phyloP scores from a whole-genome alignment of 495 filamentous ascomycete species.

The Cercophora samala region DNA sequence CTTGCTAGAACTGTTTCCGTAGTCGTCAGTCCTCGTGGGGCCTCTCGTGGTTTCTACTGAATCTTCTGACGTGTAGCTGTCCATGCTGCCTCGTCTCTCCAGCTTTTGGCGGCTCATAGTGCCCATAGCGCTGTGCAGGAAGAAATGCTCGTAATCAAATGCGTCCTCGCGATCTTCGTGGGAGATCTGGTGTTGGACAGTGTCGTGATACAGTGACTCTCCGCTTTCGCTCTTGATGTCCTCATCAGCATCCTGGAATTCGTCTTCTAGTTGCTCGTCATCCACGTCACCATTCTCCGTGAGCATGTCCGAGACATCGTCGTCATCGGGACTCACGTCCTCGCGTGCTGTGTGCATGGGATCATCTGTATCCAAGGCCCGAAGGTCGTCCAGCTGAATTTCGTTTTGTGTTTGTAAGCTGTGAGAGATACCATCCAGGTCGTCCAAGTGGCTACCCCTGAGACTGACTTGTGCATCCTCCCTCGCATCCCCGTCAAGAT shows the following conservation, averaged over 20 bases:
- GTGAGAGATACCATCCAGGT: constrained; percentile 24
- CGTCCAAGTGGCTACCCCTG: constrained; percentile 17
- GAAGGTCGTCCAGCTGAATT: not conserved
- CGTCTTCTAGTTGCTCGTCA: constrained; percentile 19
- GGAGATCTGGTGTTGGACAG: constrained; percentile 48
- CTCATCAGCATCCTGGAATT: constrained; percentile 30
- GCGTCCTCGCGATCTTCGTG: constrained; percentile 97
- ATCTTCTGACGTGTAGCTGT: constrained; percentile 59
- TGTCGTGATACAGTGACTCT: constrained; percentile 58
- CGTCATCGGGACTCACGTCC: constrained; percentile 5
- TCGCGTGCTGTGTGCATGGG: not conserved
- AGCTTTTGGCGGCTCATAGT: constrained; percentile 51
- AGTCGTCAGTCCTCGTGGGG: constrained; percentile 28
- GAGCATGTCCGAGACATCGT: constrained; percentile 37
- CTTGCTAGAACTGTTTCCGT: constrained; percentile 2
- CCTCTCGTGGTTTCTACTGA: constrained; percentile 75
- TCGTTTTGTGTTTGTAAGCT: constrained; percentile 13
- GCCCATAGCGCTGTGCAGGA: constrained; percentile 87
- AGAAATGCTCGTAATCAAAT: constrained; percentile 96
- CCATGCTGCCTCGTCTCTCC: constrained; percentile 50
- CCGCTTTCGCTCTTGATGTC: constrained; percentile 48
- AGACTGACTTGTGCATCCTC: not conserved
- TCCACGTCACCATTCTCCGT: constrained; percentile 37
- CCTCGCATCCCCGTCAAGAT: constrained; percentile 26
- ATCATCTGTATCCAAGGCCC: not conserved